A percentile compares a stretch with the other conserved stretches of the same genome.
Evolutionary conservation across 345 rosid genomes (phyloP).

Genomic region (Odontarrhena argentea): DNA sequence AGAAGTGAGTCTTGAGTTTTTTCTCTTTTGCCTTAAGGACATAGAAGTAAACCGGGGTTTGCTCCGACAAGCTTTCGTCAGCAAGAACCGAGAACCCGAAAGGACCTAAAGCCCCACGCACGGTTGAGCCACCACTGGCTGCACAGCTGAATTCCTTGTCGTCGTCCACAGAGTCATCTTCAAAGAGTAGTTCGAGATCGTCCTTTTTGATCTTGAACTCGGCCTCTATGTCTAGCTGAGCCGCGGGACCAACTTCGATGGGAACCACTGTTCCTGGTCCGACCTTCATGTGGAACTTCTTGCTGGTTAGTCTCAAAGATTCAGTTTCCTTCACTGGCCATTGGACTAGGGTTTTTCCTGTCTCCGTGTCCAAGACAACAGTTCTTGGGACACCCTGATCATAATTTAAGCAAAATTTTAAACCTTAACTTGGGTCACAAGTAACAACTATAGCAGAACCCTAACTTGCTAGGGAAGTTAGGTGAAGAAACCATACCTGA

Average conservation of each 20-base stretch:
- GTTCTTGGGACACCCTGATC: slow-evolving; percentile 79
- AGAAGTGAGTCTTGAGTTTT: slow-evolving; percentile 55
- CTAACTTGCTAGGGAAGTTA: background rate
- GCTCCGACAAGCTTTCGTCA: slow-evolving; percentile 66
- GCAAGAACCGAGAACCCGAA: slow-evolving; percentile 76
- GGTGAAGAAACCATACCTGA: slow-evolving; percentile 47
- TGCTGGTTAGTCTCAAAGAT: slow-evolving; percentile 58
- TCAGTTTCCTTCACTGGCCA: slow-evolving; percentile 89
- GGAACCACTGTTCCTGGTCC: slow-evolving; percentile 65
- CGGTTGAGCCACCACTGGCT: slow-evolving; percentile 49
- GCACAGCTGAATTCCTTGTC: slow-evolving; percentile 46
- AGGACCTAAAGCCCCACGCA: slow-evolving; percentile 70
- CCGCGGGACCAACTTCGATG: slow-evolving; percentile 58
- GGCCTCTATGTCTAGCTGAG: slow-evolving; percentile 74
- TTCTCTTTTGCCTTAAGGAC: slow-evolving; percentile 45
- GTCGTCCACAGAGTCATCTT: slow-evolving; percentile 33
- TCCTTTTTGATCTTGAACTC: slow-evolving; percentile 55
- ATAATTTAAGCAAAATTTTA: background rate
- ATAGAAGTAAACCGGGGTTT: slow-evolving; percentile 75
- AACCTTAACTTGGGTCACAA: background rate
- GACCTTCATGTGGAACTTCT: slow-evolving; percentile 52
- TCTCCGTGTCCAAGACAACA: slow-evolving; percentile 58
- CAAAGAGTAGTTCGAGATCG: slow-evolving; percentile 36
- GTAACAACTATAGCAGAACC: background rate
- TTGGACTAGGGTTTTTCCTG: slow-evolving; percentile 61